These are phyloP conservation scores for Fragilaria radians DNA, from an alignment of 108 stramenopile genomes.

Conservation along the genomic window DNA sequence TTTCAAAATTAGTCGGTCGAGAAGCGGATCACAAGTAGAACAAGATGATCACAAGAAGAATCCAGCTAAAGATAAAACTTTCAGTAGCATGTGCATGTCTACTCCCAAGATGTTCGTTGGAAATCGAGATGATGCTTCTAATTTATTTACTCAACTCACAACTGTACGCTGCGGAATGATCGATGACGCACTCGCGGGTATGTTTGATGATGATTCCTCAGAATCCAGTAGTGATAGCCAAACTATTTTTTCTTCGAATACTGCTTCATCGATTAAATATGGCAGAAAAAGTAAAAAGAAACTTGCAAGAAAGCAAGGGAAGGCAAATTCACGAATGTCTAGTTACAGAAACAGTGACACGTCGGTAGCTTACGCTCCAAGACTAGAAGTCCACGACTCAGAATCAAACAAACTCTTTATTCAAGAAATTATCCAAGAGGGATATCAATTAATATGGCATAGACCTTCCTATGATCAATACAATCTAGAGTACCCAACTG, in stretches of 20 bases:
- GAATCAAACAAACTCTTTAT: constrained; percentile 20
- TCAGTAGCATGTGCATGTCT: not conserved
- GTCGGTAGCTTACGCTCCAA: constrained; percentile 1
- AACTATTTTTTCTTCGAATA: not conserved
- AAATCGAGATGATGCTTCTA: not conserved
- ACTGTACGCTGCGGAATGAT: not conserved
- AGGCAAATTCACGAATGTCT: constrained; percentile 1
- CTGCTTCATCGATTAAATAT: not conserved
- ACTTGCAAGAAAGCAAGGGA: not conserved
- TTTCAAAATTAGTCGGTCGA: constrained; percentile 20
- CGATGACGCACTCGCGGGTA: not conserved
- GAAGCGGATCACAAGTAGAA: constrained; percentile 7
- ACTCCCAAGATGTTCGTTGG: not conserved
- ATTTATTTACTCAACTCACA: constrained; percentile 3
- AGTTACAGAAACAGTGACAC: constrained; percentile 6
- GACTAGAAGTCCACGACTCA: constrained; percentile 1
- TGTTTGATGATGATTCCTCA: not conserved
- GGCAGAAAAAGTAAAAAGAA: not conserved
- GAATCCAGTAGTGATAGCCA: not conserved
- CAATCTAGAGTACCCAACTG: not conserved
- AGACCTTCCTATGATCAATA: constrained; percentile 7
- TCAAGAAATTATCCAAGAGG: constrained; percentile 10
- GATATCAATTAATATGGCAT: constrained; percentile 28
- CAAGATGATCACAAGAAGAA: constrained; percentile 17
- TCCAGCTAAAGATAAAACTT: not conserved